Evolutionary conservation across 495 filamentous ascomycete species (phyloP).

Genomic region (Staphylotrichum tortipilum): DNA sequence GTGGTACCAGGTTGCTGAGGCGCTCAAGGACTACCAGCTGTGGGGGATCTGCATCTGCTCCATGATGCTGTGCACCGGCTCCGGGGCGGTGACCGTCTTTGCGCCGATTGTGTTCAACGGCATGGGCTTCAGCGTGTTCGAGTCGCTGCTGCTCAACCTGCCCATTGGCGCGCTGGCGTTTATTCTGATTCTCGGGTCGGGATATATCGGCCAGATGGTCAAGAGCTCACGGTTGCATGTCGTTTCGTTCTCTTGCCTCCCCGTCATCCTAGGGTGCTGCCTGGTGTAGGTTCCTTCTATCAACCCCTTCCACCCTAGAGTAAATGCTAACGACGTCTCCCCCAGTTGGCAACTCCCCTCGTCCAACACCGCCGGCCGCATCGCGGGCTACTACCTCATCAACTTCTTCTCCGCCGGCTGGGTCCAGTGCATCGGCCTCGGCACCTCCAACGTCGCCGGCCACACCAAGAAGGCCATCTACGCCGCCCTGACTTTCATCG

Average conservation of each 20-base stretch:
- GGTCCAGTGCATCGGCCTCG: slow-evolving; percentile 6
- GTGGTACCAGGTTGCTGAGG: slow-evolving; percentile 2
- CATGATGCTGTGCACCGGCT: slow-evolving; percentile 1
- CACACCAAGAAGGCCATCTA: slow-evolving; percentile 8
- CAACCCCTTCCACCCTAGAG: neutral
- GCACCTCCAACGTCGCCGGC: slow-evolving; percentile 6
- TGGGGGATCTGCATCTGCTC: slow-evolving; percentile 1
- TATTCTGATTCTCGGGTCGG: neutral
- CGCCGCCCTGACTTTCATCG: slow-evolving; percentile 1
- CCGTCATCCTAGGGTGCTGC: neutral
- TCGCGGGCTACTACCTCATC: slow-evolving; percentile 3
- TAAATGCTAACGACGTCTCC: neutral
- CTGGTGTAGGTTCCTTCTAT: neutral
- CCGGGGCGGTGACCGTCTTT: slow-evolving; percentile 2
- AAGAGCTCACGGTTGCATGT: slow-evolving; percentile 1
- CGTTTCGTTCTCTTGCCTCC: neutral
- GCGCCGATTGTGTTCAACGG: slow-evolving; percentile 6
- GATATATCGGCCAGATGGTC: neutral
- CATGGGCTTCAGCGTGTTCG: slow-evolving; percentile 4
- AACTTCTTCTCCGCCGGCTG: slow-evolving; percentile 5
- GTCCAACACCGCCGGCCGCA: neutral
- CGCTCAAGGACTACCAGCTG: slow-evolving; percentile 3
- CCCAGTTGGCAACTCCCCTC: neutral
- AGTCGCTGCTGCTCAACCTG: slow-evolving; percentile 6
- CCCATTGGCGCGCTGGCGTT: slow-evolving; percentile 4